Evolutionary conservation across 2,329 filamentous ascomycete species (phyloP), one percentile per base, ranked within the genome.

Genomic region (Cladophialophora immunda): DNA sequence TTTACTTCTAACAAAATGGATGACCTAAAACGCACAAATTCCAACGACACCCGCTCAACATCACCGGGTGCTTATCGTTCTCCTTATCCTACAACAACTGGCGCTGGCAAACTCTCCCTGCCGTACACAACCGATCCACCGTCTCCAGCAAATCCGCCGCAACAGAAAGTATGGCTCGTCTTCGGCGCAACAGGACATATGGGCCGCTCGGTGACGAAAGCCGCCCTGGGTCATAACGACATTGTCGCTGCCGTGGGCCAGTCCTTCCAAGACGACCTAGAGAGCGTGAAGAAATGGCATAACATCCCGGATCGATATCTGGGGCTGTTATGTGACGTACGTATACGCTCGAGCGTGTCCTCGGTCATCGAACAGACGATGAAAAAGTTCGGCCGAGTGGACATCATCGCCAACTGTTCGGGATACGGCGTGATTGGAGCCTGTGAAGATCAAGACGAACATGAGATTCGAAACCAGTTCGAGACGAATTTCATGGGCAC

Each of bases 131-230:
- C 93, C 77, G 92, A 97, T 73, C 94, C 94, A 29, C 93, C 94
- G 0, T 86, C 88, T 19, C 85, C 89, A 11, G 85, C 86, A 55
- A 89, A 90, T 65, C 89, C 90, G 11, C 83, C 87, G 1, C 90
- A 89, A 76, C 91, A 90, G 77, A 87, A 93, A 69, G 90, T 94
- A 81, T 98, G 94, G 94, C 88, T 98, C 76, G 84, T 98, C 62
- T 99, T 97, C 79, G 95, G 95, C 57, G 94, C 93, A 57, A 97
- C 94, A n/a, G 95, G 95, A 64, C 95, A 99, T 75, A 97, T 98
- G 85, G 95, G 95, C 66, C 90, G 93, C 60, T 96, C 92, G 7
- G 87, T 98, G 22, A 92, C 94, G 67, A 94, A 95, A 75, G 89
- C 87, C 62, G 93, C 92, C 17, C 85, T 98, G 25, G 84, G 87